phyloP scores from a whole-genome alignment of 2,329 filamentous ascomycete genomes.

The Penicillium sp. region DNA sequence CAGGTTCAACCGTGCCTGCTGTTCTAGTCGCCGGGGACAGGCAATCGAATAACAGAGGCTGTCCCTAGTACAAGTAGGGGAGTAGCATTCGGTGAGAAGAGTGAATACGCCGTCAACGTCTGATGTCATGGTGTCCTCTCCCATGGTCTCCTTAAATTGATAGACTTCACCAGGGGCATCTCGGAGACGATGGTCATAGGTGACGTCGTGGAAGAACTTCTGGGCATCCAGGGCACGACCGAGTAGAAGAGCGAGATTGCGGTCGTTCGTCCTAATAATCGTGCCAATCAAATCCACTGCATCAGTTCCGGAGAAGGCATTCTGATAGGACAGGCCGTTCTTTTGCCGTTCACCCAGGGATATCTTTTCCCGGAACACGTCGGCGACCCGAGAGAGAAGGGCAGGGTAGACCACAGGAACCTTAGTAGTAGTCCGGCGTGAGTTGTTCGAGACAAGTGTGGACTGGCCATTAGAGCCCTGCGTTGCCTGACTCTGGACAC shows the following conservation, averaged over 20 bases:
- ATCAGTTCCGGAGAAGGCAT: slow-evolving; percentile 91
- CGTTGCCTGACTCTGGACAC: slow-evolving; percentile 55
- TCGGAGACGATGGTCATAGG: slow-evolving; percentile 91
- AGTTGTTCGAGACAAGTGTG: slow-evolving; percentile 58
- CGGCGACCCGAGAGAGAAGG: slow-evolving; percentile 85
- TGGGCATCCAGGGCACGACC: slow-evolving; percentile 93
- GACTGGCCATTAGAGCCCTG: slow-evolving; percentile 50
- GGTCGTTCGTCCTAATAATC: slow-evolving; percentile 95
- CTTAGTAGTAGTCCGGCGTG: slow-evolving; percentile 53
- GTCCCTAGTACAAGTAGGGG: slow-evolving; percentile 92
- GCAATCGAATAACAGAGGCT: slow-evolving; percentile 97
- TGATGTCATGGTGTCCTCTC: slow-evolving; percentile 66
- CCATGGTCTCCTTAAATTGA: slow-evolving; percentile 89
- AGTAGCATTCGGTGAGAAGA: slow-evolving; percentile 94
- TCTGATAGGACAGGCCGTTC: slow-evolving; percentile 96
- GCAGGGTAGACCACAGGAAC: slow-evolving; percentile 92
- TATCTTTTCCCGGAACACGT: slow-evolving; percentile 88
- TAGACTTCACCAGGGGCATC: slow-evolving; percentile 96
- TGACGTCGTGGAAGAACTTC: slow-evolving; percentile 99
- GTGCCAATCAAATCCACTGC: slow-evolving; percentile 93
- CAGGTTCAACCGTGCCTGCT: slow-evolving; percentile 89
- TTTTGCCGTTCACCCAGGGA: slow-evolving; percentile 84
- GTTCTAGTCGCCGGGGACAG: slow-evolving; percentile 87
- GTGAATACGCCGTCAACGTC: slow-evolving; percentile 96
- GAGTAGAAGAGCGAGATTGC: slow-evolving; percentile 86